Evolutionary conservation across 2,329 filamentous ascomycete species (phyloP).

Genomic region (Xylariaceae sp.): DNA sequence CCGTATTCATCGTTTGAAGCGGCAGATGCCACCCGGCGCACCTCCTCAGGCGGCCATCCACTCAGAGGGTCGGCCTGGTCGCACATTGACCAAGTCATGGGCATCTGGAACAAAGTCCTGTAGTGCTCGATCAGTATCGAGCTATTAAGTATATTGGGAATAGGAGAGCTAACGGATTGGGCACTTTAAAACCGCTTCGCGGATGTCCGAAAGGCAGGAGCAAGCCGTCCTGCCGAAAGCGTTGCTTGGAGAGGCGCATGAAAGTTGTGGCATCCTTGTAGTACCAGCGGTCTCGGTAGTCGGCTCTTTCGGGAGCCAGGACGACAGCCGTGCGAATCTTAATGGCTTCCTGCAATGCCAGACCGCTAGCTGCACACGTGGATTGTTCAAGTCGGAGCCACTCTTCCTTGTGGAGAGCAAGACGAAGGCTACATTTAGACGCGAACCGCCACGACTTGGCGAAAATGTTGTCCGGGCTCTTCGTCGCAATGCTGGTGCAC

Average conservation of each 20-base stretch:
- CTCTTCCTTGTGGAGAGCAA: constrained; percentile 2
- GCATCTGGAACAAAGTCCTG: no score
- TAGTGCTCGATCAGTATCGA: no score
- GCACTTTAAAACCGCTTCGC: constrained; percentile 6
- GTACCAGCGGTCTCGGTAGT: constrained; percentile 9
- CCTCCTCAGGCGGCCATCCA: no score
- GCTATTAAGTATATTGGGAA: no score
- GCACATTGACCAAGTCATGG: no score
- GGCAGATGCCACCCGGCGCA: no score
- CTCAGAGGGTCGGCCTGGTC: no score
- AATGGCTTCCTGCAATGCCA: constrained; percentile 5
- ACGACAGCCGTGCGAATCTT: constrained; percentile 17
- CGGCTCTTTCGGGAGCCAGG: constrained; percentile 2
- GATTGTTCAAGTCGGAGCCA: constrained; percentile 1
- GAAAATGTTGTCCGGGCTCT: no score
- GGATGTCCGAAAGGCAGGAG: constrained; percentile 22
- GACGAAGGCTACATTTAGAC: neutral
- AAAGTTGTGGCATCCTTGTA: constrained; percentile 8
- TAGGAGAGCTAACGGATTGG: constrained; percentile 10
- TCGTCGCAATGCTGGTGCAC: no score
- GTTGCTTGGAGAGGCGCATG: constrained; percentile 11
- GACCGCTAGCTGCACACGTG: neutral
- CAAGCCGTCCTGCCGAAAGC: constrained; percentile 19
- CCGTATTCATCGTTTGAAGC: no score
- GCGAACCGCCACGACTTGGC: no score